Conservation (phyloP, 306 rosid genomes). For the Lathyrus aphaca region DNA sequence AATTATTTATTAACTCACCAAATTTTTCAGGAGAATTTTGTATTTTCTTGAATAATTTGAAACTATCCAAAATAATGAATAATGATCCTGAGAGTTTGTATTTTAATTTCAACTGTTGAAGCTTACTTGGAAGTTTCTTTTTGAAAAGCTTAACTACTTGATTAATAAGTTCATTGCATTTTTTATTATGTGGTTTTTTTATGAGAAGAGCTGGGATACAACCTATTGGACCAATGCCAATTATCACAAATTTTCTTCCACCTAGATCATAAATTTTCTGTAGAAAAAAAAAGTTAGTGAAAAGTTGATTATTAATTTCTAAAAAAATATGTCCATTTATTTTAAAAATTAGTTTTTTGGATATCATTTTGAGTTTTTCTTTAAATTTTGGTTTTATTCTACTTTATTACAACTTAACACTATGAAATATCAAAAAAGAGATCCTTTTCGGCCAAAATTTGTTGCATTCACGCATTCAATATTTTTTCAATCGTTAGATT, state of each 20-base stretch:
- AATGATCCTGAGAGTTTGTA: conserved; percentile 11
- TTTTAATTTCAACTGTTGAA: not conserved
- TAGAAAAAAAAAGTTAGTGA: not conserved
- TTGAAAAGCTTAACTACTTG: conserved; percentile 20
- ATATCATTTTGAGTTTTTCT: too few relatives aligned
- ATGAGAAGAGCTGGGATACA: not conserved
- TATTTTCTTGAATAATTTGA: conserved; percentile 2
- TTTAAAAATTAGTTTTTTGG: too few relatives aligned
- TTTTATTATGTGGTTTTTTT: not conserved
- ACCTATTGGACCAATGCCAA: conserved; percentile 24
- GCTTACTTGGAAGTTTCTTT: conserved; percentile 15
- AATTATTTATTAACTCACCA: conserved; percentile 6
- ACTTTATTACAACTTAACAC: too few relatives aligned
- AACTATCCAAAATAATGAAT: conserved; percentile 19
- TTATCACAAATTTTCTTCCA: conserved; percentile 24
- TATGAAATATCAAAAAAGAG: too few relatives aligned
- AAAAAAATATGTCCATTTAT: too few relatives aligned
- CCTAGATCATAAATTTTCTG: conserved; percentile 36
- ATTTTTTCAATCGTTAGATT: too few relatives aligned
- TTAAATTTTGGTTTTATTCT: too few relatives aligned
- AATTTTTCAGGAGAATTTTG: conserved; percentile 11
- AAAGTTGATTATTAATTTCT: not conserved
- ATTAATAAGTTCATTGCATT: conserved; percentile 29
- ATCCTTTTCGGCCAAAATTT: too few relatives aligned
- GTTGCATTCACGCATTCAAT: too few relatives aligned